Conservation (phyloP, 2,329 filamentous ascomycete genomes). For the Diaporthe helianthi region DNA sequence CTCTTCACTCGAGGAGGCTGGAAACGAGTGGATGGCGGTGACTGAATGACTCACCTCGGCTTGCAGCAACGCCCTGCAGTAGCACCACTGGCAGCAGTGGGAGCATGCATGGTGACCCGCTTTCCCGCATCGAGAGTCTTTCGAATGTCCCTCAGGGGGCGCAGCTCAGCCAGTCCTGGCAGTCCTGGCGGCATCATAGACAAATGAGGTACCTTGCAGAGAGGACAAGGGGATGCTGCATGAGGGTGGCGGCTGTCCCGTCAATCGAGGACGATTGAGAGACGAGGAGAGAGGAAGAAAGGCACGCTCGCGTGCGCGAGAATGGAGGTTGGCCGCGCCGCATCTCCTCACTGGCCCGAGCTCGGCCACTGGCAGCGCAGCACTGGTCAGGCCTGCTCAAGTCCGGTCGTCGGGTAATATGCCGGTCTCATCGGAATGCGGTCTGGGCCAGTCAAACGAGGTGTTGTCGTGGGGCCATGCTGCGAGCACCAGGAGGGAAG, state of each 20-base stretch:
- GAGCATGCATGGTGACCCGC: conserved; percentile 30
- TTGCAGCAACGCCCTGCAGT: conserved; percentile 35
- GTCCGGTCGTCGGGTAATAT: conserved; percentile 28
- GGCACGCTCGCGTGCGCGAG: conserved; percentile 25
- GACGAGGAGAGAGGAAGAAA: background rate
- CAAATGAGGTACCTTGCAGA: conserved; percentile 11
- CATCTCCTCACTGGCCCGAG: conserved; percentile 30
- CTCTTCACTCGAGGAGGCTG: conserved; percentile 35
- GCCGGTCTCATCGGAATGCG: conserved; percentile 34
- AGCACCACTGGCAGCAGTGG: conserved; percentile 29
- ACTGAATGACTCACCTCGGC: conserved; percentile 35
- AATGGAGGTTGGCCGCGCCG: conserved; percentile 31
- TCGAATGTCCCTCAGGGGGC: background rate
- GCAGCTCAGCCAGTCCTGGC: background rate
- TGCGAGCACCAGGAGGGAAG: conserved; percentile 16
- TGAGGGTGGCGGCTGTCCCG: conserved; percentile 24
- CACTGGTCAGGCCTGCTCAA: conserved; percentile 10
- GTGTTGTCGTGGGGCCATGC: conserved; percentile 13
- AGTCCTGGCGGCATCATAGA: conserved; percentile 15
- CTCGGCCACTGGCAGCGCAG: conserved; percentile 21
- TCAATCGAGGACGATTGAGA: conserved; percentile 19
- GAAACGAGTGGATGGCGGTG: conserved; percentile 37
- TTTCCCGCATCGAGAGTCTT: conserved; percentile 32
- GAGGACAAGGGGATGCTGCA: conserved; percentile 12
- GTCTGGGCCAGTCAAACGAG: conserved; percentile 34